These are phyloP conservation scores for Citrus maxima DNA, from an alignment of 345 rosid genomes.

Conservation along the genomic window DNA sequence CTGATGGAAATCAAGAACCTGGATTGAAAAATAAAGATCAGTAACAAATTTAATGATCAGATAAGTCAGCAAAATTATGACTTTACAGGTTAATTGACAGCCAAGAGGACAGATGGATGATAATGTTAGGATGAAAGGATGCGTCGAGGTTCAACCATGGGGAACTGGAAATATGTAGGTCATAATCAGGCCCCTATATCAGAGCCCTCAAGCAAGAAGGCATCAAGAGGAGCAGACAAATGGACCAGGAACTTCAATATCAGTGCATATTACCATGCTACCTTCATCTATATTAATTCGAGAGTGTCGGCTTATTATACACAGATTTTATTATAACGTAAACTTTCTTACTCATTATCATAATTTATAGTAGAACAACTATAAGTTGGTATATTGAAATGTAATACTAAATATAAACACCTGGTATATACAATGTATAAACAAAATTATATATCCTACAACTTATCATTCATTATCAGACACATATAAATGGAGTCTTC, in stretches of 20 bases:
- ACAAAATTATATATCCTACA: not conserved
- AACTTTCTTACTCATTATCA: not conserved
- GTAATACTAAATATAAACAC: not conserved
- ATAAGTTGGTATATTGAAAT: not conserved
- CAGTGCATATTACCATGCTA: not conserved
- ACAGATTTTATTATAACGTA: not conserved
- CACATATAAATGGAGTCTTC: not conserved
- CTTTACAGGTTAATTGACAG: not conserved
- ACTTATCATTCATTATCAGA: not conserved
- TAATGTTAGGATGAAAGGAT: not conserved
- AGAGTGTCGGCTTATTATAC: conserved; percentile 10
- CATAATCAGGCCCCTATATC: conserved; percentile 1
- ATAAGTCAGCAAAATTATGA: not conserved
- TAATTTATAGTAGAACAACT: not conserved
- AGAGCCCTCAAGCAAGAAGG: not conserved
- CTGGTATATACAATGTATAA: not conserved
- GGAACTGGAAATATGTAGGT: not conserved
- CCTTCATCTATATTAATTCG: conserved; percentile 3
- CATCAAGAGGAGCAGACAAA: not conserved
- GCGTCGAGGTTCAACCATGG: not conserved
- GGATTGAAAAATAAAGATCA: not conserved
- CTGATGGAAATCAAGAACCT: conserved; percentile 95
- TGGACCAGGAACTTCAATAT: not conserved
- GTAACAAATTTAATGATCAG: not conserved
- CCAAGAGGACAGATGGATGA: not conserved